Conservation (phyloP, 2,329 filamentous ascomycete species). For the Ascocoryne sarcoides region DNA sequence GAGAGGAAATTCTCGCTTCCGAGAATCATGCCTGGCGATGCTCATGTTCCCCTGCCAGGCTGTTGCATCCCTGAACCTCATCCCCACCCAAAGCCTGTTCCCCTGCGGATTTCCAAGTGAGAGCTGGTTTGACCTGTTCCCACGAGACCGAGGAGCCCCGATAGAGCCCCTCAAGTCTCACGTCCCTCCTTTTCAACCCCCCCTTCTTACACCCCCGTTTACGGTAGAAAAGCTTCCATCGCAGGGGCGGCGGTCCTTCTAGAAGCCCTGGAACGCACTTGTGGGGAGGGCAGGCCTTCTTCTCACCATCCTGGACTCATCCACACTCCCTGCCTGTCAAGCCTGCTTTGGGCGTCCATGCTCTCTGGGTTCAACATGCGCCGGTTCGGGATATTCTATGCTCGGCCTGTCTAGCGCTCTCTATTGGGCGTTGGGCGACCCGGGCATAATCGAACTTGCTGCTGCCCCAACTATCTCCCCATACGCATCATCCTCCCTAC, state of each 20-base stretch:
- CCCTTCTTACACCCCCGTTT: too few relatives aligned
- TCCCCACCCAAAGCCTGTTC: too few relatives aligned
- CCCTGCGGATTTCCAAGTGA: too few relatives aligned
- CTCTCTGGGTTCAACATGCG: constrained; percentile 2
- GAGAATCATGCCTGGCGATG: not conserved
- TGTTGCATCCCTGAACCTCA: constrained; percentile 4
- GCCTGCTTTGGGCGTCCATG: constrained; percentile 10
- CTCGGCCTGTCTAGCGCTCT: constrained; percentile 19
- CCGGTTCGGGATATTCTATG: constrained; percentile 10
- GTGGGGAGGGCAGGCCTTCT: not conserved
- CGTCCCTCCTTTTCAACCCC: too few relatives aligned
- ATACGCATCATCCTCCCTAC: constrained; percentile 20
- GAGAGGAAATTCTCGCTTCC: not conserved
- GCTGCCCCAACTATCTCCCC: constrained; percentile 14
- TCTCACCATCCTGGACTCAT: not conserved
- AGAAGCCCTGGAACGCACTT: not conserved
- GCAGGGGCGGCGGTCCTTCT: not conserved
- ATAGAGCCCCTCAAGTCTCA: not conserved
- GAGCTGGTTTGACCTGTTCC: not conserved
- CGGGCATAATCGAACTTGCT: constrained; percentile 20
- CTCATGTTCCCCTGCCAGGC: too few relatives aligned
- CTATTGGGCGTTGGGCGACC: constrained; percentile 14
- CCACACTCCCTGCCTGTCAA: constrained; percentile 8
- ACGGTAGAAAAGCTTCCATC: not conserved
- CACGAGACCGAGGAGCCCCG: not conserved